phyloP scores from a whole-genome alignment of 1,284 basidiomycete species.

The Trichosporon sp. region DNA sequence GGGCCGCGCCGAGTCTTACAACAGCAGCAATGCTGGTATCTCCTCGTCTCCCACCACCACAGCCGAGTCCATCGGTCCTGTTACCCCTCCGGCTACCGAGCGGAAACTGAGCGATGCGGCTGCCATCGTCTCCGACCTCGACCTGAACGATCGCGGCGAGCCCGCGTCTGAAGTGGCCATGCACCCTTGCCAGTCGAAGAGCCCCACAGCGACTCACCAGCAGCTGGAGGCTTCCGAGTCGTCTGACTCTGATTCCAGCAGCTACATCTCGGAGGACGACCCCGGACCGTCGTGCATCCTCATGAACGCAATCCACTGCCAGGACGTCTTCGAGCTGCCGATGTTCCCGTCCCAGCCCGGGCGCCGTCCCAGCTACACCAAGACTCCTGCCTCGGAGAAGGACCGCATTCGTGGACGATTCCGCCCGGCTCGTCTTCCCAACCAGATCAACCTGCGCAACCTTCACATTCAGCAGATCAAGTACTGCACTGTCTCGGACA shows the following conservation, averaged over 20 bases:
- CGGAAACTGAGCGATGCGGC: neutral
- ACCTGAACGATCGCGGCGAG: constrained; percentile 2
- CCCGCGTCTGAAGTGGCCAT: constrained; percentile 34
- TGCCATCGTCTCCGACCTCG: neutral
- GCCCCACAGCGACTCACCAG: neutral
- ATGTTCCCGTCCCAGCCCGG: constrained; percentile 20
- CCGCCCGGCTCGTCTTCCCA: constrained; percentile 36
- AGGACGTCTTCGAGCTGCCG: constrained; percentile 44
- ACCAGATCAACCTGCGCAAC: constrained; percentile 46
- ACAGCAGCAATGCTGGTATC: constrained; percentile 28
- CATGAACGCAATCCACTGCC: constrained; percentile 42
- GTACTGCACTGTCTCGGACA: constrained; percentile 80
- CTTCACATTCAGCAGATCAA: constrained; percentile 57
- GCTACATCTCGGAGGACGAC: constrained; percentile 24
- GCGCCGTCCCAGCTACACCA: constrained; percentile 7
- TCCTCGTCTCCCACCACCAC: constrained; percentile 15
- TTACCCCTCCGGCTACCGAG: constrained; percentile 5
- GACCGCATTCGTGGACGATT: constrained; percentile 23
- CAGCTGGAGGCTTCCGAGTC: neutral
- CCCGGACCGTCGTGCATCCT: constrained; percentile 37
- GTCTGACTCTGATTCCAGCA: constrained; percentile 9
- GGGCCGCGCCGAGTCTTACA: neutral
- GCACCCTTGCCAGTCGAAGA: constrained; percentile 42
- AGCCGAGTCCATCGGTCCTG: constrained; percentile 12
- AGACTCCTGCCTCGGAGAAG: constrained; percentile 2